Evolutionary conservation across 805 yeast genomes (phyloP), one percentile per base, ranked within the genome.

Genomic region (Vanderwaltozyma tropicalis): DNA sequence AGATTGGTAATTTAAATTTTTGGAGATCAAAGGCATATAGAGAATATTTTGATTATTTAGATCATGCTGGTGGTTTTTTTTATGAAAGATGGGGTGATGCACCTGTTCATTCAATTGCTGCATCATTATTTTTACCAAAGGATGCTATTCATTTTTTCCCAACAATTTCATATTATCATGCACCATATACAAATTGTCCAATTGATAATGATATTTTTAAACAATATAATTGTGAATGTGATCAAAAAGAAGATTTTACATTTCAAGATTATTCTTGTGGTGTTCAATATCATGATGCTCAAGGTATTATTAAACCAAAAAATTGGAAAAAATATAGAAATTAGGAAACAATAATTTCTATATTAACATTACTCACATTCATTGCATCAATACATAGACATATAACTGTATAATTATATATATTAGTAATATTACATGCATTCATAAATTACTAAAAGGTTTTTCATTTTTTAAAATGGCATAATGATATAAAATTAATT

Each of bases 11-110:
- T 41, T 68, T 87, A 62, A 71, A 76, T 38, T 76, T 86, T 53
- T 86, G 84, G 76, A 66, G 88, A 52, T 64, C 76, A 19, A 74
- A 78, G 37, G 80, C 79, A 13, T 86, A 86, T 59, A 59, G 66
- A 24, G 72, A 69, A 33, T 83, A 76, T 58, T 81, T 84, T 46
- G 76, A 78, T 21, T 64, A 71, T 50, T 68, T 84, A 43, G 92
- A 85, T 54, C 60, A 64, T 31, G 64, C 78, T 1, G 88, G 94
- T 42, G 94, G 94, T 3, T 80, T 87, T 55, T 86, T 81, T 66
- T 86, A 86, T 62, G 86, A 81, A 61, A 70, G 92, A 54, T 86
- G 95, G 89, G 94, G 94, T 42, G 95, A 85, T 61, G 95, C 94
- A 17, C 94, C 94, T 16, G 78, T 84, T 34, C 88, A 83, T 56